Evolutionary conservation across 352 stramenopile species (phyloP), one percentile per base, ranked within the genome.

Genomic region (Phytophthora cactorum): DNA sequence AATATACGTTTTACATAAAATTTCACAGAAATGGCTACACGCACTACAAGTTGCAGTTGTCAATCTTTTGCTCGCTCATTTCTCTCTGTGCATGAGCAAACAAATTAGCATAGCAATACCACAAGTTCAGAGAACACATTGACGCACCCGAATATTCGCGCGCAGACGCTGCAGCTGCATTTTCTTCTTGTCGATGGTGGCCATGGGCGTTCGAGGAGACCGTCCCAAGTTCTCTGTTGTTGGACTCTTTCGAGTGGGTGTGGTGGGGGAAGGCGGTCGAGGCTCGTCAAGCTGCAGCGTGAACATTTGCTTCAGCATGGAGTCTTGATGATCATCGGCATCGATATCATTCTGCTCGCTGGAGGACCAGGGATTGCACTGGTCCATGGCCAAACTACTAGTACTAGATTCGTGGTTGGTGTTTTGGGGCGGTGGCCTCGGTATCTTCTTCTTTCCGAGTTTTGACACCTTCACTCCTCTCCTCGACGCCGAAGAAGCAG

Each of bases 141-240:
- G 2, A 75, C 75, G 36, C 62, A 87, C 80, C 72, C 72, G 68
- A 49, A 86, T 86, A 28, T 58, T 75, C 1, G 74, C 62, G 28
- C 78, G 78, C 38, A 89, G 64, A 22, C 70, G 66, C 3, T 82
- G 68, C 45, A 89, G 66, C 54, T 84, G 66, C 53, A 77, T 74
- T 49, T 84, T 85, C 70, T 84, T 88, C 39, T 77, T 76, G 54
- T 86, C 72, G 12, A 70, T 81, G 11, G 78, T 79, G 17, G 62
- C 36, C 45, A 75, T 38, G 0, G 52, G 56, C 15, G 22, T 28
- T 41, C 29, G 34, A 46, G 61, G 34, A 28, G 63, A 71, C 32
- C 36, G 25, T 17, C 6, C 25, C 14, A 66, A 10, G 38, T 59
- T 44, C 8, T 66, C 52, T 8, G 9, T 2, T 22, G 53, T 66